Evolutionary conservation across 495 filamentous ascomycete genomes (phyloP).

Genomic region (Lentithecium fluviatile): DNA sequence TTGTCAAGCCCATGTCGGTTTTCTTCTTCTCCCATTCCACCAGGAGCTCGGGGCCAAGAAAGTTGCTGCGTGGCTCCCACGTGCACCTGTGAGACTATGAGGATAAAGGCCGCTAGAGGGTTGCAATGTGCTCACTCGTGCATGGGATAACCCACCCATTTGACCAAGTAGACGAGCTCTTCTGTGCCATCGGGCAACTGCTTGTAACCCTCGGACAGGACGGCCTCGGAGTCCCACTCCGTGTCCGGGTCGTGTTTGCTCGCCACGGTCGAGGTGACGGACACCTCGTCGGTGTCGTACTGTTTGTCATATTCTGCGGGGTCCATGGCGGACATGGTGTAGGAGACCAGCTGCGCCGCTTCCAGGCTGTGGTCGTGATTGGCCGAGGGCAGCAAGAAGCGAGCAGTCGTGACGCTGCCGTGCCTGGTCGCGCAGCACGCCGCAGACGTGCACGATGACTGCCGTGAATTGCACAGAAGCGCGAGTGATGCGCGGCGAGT

Average conservation of each 20-base stretch:
- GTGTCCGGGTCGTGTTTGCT: slow-evolving; percentile 4
- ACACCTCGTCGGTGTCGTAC: slow-evolving; percentile 28
- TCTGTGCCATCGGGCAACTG: background rate
- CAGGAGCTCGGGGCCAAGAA: slow-evolving; percentile 1
- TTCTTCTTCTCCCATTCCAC: slow-evolving; percentile 1
- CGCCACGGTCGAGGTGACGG: slow-evolving; percentile 18
- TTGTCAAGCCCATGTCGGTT: background rate
- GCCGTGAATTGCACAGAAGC: too few relatives aligned
- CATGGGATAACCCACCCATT: slow-evolving; percentile 29
- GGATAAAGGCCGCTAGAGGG: background rate
- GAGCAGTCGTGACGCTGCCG: too few relatives aligned
- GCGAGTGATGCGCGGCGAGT: too few relatives aligned
- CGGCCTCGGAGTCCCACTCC: slow-evolving; percentile 20
- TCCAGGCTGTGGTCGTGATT: background rate
- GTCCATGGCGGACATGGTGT: background rate
- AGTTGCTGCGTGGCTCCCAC: slow-evolving; percentile 27
- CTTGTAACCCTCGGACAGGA: slow-evolving; percentile 13
- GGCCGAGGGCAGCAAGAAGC: background rate
- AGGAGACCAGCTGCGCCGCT: too few relatives aligned
- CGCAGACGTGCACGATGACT: too few relatives aligned
- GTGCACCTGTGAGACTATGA: slow-evolving; percentile 13
- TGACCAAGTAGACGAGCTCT: slow-evolving; percentile 20
- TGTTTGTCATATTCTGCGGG: background rate
- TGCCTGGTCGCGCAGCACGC: too few relatives aligned
- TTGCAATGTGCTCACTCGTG: slow-evolving; percentile 11